phyloP scores from a whole-genome alignment of 2,329 filamentous ascomycete species.

The Scytalidium lignicola region DNA sequence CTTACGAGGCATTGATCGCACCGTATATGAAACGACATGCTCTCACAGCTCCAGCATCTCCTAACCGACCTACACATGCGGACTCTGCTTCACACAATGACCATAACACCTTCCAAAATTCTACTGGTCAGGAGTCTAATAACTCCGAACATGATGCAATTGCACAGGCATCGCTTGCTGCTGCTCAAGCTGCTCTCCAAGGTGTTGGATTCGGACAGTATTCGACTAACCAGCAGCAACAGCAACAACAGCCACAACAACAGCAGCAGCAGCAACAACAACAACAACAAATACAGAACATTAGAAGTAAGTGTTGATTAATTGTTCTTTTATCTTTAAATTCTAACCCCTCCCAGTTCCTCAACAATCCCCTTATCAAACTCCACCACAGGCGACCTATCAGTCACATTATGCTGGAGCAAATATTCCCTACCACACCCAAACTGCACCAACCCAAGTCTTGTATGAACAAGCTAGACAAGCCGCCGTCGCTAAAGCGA shows the following conservation, averaged over 20 bases:
- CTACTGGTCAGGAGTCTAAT: background rate
- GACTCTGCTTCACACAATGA: background rate
- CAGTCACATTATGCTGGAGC: constrained; percentile 2
- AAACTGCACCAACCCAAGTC: constrained; percentile 44
- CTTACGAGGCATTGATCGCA: constrained; percentile 46
- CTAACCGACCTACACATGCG: constrained; percentile 1
- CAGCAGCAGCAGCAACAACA: constrained; percentile 5
- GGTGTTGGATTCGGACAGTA: constrained; percentile 12
- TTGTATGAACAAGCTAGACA: constrained; percentile 52
- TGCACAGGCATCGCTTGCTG: constrained; percentile 9
- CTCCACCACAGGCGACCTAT: background rate
- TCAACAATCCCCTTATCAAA: constrained; percentile 1
- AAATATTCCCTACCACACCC: constrained; percentile 26
- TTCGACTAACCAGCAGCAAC: constrained; percentile 19
- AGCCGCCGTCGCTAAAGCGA: constrained; percentile 50
- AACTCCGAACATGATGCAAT: constrained; percentile 10
- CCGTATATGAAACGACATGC: constrained; percentile 35
- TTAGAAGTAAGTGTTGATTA: background rate
- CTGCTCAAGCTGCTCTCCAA: constrained; percentile 7
- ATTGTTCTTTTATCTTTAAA: background rate
- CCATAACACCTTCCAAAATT: background rate
- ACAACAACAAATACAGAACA: constrained; percentile 7
- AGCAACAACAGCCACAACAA: constrained; percentile 20
- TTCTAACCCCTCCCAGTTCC: background rate
- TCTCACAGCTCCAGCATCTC: constrained; percentile 18